Conservation (phyloP, 164 flowering plant genomes). For the Protea cynaroides region DNA sequence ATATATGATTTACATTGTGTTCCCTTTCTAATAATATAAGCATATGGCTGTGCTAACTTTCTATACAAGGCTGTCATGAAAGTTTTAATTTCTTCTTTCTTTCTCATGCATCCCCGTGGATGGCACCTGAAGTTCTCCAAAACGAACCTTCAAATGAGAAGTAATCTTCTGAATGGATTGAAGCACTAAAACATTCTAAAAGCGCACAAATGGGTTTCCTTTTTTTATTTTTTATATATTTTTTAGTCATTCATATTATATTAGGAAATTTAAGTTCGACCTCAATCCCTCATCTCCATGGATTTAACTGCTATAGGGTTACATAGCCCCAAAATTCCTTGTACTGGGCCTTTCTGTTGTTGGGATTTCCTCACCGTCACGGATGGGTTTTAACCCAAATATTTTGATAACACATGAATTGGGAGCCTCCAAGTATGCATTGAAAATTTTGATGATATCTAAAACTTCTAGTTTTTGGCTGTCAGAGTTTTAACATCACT, state of each 20-base stretch:
- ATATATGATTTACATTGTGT: background rate
- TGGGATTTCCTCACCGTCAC: no score
- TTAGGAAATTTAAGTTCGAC: background rate
- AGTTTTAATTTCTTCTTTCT: conserved; percentile 1
- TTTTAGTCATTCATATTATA: background rate
- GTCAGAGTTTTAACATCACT: no score
- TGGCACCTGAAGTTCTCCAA: conserved; percentile 98
- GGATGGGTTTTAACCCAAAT: no score
- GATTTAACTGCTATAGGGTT: no score
- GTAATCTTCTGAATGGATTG: conserved; percentile 28
- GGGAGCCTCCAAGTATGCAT: no score
- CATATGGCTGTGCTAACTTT: no score
- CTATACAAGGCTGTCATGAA: background rate
- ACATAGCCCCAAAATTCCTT: no score
- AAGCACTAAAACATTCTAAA: background rate
- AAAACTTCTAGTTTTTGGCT: no score
- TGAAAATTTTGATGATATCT: no score
- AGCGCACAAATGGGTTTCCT: background rate
- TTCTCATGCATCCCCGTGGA: conserved; percentile 73
- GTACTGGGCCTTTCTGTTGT: no score
- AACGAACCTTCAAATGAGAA: conserved; percentile 90
- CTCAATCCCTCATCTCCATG: background rate
- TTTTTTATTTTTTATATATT: background rate
- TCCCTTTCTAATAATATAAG: no score
- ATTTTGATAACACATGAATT: no score